phyloP scores from a whole-genome alignment of 164 flowering plant genomes.

The Vitis riparia region DNA sequence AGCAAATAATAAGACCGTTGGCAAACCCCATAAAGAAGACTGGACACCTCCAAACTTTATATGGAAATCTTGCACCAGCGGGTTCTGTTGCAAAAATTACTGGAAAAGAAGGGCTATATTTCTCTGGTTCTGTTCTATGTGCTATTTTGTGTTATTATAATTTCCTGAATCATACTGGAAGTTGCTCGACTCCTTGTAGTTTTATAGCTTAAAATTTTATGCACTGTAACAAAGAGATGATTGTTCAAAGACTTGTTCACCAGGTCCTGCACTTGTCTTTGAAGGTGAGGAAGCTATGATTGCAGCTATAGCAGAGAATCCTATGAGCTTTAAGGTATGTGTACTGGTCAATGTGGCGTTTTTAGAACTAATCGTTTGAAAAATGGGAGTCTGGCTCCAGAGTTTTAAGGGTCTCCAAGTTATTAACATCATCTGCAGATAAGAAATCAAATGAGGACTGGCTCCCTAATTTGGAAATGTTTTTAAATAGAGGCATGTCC shows the following conservation, averaged over 20 bases:
- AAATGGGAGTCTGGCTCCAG: too few species aligned
- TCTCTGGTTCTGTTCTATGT: conserved; percentile 56
- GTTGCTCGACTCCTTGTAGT: too few species aligned
- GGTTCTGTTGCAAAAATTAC: conserved; percentile 99
- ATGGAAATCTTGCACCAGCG: conserved; percentile 95
- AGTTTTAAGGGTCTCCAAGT: too few species aligned
- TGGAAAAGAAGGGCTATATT: conserved; percentile 95
- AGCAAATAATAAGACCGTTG: conserved; percentile 83
- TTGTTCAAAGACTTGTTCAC: conserved; percentile 8
- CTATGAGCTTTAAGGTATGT: conserved; percentile 79
- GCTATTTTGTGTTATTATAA: neutral
- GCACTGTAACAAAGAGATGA: neutral
- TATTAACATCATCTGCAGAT: too few species aligned
- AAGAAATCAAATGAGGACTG: too few species aligned
- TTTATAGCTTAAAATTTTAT: neutral
- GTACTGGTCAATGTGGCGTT: too few species aligned
- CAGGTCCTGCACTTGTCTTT: conserved; percentile 96
- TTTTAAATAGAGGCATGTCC: too few species aligned
- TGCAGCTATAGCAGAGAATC: conserved; percentile 77
- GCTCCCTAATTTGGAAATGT: too few species aligned
- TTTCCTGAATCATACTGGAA: conserved; percentile 1
- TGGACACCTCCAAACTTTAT: conserved; percentile 86
- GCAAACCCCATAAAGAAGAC: conserved; percentile 88
- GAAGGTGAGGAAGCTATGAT: conserved; percentile 98
- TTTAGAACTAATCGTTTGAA: too few species aligned